These are phyloP conservation scores for Diutina catenulata DNA, from an alignment of 1,139 yeast species.

Conservation along the genomic window DNA sequence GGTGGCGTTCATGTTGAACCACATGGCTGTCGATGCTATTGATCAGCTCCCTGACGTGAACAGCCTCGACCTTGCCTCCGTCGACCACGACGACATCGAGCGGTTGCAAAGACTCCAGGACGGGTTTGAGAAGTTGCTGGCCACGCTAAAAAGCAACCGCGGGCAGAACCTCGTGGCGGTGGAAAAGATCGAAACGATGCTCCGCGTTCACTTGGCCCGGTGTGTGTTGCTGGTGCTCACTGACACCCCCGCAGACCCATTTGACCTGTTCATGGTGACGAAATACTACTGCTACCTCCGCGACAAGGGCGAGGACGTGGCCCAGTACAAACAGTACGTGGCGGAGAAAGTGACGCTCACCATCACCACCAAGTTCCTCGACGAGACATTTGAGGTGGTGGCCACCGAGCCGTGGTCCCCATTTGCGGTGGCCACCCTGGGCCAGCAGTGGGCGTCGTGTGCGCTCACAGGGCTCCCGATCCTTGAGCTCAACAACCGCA, in stretches of 20 bases:
- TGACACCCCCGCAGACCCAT: background rate
- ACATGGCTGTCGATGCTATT: background rate
- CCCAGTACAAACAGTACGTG: background rate
- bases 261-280: background rate
- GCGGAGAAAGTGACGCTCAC: background rate
- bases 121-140: no score
- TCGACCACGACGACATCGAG: no score
- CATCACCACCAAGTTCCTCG: background rate
- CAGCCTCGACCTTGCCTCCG: no score
- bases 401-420: background rate
- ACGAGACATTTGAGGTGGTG: background rate
- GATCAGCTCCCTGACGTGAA: no score
- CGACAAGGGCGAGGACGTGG: background rate
- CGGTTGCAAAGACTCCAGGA: no score
- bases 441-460: background rate
- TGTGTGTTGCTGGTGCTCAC: background rate
- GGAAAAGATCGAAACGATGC: background rate
- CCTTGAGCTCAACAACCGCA: conserved; percentile 2
- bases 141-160: no score
- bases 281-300: background rate
- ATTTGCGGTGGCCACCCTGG: background rate
- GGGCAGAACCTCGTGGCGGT: no score
- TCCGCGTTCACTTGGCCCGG: background rate
- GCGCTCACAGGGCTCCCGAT: conserved; percentile 1
- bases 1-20: background rate